Evolutionary conservation across 495 filamentous ascomycete species (phyloP).

Genomic region (Copromyces sp.): DNA sequence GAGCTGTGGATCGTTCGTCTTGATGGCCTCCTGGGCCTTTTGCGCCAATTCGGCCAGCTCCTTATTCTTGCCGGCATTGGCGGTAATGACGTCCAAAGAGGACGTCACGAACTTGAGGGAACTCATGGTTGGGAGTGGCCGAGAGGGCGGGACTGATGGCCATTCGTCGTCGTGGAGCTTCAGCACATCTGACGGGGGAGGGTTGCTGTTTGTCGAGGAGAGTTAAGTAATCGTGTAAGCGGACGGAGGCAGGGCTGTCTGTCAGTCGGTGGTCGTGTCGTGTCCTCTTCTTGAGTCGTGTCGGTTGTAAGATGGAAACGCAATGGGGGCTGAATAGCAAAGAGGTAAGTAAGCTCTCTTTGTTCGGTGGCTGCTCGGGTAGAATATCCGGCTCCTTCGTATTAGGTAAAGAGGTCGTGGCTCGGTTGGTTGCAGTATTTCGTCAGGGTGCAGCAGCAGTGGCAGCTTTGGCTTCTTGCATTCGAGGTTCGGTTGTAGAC

Average conservation of each 20-base stretch:
- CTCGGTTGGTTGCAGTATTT: not conserved
- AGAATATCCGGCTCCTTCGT: not conserved
- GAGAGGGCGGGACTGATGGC: constrained; percentile 25
- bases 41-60: constrained; percentile 69
- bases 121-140: constrained; percentile 52
- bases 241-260: not conserved
- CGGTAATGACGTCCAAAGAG: constrained; percentile 80
- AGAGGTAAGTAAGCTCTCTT: not conserved
- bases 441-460: not conserved
- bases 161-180: constrained; percentile 28
- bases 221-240: not conserved
- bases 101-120: constrained; percentile 92
- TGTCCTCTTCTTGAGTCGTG: not conserved
- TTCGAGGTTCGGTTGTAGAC: not conserved
- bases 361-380: not conserved
- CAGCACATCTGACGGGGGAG: constrained; percentile 17
- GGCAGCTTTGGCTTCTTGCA: not conserved
- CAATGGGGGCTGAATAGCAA: not conserved
- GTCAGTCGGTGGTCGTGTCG: not conserved
- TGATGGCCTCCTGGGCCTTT: constrained; percentile 73
- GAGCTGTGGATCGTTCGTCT: constrained; percentile 55
- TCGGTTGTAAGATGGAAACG: not conserved
- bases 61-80: constrained; percentile 73
- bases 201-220: not conserved
- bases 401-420: not conserved